These are phyloP conservation scores for Stropharia rugosoannulata DNA, from an alignment of 768 basidiomycete genomes.

Conservation along the genomic window DNA sequence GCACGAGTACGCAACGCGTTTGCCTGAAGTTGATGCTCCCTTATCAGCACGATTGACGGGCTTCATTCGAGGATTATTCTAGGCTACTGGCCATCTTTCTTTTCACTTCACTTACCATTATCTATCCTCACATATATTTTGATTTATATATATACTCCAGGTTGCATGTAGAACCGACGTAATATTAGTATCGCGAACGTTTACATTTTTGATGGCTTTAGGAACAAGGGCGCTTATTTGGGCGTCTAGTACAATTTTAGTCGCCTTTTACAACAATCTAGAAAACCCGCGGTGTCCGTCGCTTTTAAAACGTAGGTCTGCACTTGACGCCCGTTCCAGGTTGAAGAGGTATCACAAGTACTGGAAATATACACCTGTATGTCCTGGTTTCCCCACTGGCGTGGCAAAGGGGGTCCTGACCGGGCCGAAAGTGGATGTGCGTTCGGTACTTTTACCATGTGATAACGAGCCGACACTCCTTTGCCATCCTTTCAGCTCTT, in stretches of 20 bases:
- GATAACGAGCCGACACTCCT: background rate
- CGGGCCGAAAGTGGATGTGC: slow-evolving; percentile 3
- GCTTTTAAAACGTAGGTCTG: too few relatives aligned
- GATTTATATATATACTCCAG: too few relatives aligned
- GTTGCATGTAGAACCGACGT: background rate
- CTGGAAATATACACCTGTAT: background rate
- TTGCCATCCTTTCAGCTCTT: background rate
- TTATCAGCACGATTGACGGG: background rate
- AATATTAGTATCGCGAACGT: background rate
- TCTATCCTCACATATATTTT: too few relatives aligned
- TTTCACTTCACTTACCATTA: background rate
- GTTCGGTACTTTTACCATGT: slow-evolving; percentile 1
- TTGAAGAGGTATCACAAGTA: too few relatives aligned
- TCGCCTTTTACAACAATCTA: too few relatives aligned
- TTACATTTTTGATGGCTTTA: background rate
- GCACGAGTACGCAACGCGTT: background rate
- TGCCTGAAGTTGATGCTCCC: background rate
- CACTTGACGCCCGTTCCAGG: too few relatives aligned
- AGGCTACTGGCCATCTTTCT: background rate
- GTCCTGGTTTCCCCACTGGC: background rate
- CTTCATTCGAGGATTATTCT: background rate
- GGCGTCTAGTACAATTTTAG: background rate
- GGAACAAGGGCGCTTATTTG: slow-evolving; percentile 2
- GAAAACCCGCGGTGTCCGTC: too few relatives aligned
- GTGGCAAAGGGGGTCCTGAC: background rate